Conservation (phyloP, 2,329 filamentous ascomycete genomes). For the Anisogramma anomala region DNA sequence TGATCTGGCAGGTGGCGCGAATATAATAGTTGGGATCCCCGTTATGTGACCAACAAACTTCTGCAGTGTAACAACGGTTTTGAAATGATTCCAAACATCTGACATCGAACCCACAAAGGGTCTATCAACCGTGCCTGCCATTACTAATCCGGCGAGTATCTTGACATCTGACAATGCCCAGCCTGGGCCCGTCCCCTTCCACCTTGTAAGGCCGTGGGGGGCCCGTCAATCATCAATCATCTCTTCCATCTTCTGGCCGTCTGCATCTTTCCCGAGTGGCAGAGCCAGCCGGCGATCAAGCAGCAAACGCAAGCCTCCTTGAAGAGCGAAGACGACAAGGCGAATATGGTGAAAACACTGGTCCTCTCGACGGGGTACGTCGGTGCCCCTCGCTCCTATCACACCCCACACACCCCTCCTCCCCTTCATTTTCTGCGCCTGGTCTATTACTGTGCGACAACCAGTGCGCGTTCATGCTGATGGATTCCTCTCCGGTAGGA, state of each 20-base stretch:
- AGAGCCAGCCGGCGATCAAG: slow-evolving; percentile 2
- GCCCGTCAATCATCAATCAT: slow-evolving; percentile 4
- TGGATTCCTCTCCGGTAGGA: slow-evolving; percentile 32
- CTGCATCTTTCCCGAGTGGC: slow-evolving; percentile 7
- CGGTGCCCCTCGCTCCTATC: neutral
- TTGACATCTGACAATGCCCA: slow-evolving; percentile 4
- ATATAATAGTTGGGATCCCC: too few relatives aligned
- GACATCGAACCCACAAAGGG: too few relatives aligned
- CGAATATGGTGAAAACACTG: slow-evolving; percentile 12
- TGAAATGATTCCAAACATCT: too few relatives aligned
- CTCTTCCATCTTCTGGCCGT: slow-evolving; percentile 8
- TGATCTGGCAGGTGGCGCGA: too few relatives aligned
- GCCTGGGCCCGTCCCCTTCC: slow-evolving; percentile 5
- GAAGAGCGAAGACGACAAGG: neutral
- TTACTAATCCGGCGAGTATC: slow-evolving; percentile 4
- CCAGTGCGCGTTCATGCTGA: slow-evolving; percentile 2
- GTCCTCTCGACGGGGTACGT: slow-evolving; percentile 14
- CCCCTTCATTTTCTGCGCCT: neutral
- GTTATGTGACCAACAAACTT: too few relatives aligned
- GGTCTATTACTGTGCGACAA: slow-evolving; percentile 5
- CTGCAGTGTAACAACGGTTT: too few relatives aligned
- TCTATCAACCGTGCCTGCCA: neutral
- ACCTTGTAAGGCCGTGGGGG: neutral
- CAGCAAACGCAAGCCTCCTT: slow-evolving; percentile 2
- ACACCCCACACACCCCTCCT: slow-evolving; percentile 5